Conservation (phyloP, 768 basidiomycete species). For the Lentinula sp. region DNA sequence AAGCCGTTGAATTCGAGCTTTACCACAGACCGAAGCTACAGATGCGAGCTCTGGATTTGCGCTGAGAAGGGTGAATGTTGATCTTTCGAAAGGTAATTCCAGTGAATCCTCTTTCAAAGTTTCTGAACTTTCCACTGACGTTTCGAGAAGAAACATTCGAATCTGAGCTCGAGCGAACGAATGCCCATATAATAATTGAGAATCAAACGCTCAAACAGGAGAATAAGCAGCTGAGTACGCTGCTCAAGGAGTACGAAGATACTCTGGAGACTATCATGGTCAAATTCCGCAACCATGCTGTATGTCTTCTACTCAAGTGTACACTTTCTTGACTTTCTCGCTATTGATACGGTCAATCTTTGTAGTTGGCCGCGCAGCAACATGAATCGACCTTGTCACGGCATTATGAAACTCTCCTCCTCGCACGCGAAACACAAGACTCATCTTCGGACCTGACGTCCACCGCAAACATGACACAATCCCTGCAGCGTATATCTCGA, state of each 20-base stretch:
- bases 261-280: slow-evolving; percentile 96
- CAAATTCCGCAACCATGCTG: slow-evolving; percentile 90
- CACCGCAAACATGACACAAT: slow-evolving; percentile 54
- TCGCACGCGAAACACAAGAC: slow-evolving; percentile 53
- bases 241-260: slow-evolving; percentile 91
- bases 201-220: slow-evolving; percentile 91
- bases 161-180: slow-evolving; percentile 85
- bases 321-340: background rate
- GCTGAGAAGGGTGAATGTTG: slow-evolving; percentile 79
- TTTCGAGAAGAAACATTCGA: slow-evolving; percentile 78
- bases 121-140: slow-evolving; percentile 30
- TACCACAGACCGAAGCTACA: slow-evolving; percentile 65
- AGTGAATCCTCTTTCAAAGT: slow-evolving; percentile 4
- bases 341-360: slow-evolving; percentile 8
- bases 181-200: slow-evolving; percentile 87
- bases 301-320: slow-evolving; percentile 32
- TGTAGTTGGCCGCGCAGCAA: slow-evolving; percentile 83
- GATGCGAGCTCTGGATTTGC: slow-evolving; percentile 70
- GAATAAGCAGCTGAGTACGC: slow-evolving; percentile 85
- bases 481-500: slow-evolving; percentile 67
- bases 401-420: slow-evolving; percentile 84
- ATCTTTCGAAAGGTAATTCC: slow-evolving; percentile 72
- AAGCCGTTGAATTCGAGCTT: background rate
- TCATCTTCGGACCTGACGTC: slow-evolving; percentile 50
- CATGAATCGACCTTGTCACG: slow-evolving; percentile 83